Conservation (phyloP, 805 yeast genomes). For the Teunomyces atbi region DNA sequence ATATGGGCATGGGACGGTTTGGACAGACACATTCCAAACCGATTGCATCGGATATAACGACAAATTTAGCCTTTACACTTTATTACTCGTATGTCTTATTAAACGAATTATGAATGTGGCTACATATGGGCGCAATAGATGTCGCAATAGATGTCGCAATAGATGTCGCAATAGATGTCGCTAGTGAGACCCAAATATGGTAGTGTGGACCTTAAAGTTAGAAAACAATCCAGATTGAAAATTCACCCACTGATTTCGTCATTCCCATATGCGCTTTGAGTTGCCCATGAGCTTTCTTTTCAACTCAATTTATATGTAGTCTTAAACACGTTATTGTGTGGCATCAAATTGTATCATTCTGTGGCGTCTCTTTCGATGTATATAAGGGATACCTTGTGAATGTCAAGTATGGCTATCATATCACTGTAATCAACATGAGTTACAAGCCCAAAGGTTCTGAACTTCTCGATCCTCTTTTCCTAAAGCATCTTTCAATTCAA, state of each 20-base stretch:
- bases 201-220: neutral
- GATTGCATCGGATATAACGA: neutral
- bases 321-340: neutral
- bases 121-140: neutral
- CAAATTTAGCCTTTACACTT: neutral
- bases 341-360: neutral
- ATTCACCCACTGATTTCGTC: neutral
- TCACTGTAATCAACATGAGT: neutral
- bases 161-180: constrained; percentile 4
- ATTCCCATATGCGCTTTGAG: neutral
- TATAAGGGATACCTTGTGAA: neutral
- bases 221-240: neutral
- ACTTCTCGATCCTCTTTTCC: constrained; percentile 8
- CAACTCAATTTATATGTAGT: neutral
- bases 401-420: neutral
- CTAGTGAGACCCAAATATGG: neutral
- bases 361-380: neutral
- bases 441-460: constrained; percentile 10
- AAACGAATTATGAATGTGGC: too few relatives aligned
- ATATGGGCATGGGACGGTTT: neutral
- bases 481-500: neutral
- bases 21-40: neutral
- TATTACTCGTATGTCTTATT: too few relatives aligned
- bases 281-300: too few relatives aligned
- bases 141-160: neutral